Conservation (phyloP, 2,329 filamentous ascomycete species). For the Fusarium clavum region DNA sequence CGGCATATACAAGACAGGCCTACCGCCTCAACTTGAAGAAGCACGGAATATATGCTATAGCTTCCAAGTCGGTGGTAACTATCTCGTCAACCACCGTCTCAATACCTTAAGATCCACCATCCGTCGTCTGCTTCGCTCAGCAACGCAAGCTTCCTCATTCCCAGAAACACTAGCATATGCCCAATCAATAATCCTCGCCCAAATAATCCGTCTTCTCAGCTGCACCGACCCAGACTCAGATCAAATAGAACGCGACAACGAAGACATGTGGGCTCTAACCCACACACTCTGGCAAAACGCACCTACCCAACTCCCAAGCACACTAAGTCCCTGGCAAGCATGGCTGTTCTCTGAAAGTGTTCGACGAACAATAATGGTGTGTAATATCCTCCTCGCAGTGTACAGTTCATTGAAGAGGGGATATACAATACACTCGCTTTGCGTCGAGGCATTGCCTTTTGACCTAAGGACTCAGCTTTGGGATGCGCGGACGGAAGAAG, state of each 20-base stretch:
- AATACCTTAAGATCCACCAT: neutral
- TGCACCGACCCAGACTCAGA: neutral
- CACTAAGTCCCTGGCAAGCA: constrained; percentile 11
- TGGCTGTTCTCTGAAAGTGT: constrained; percentile 18
- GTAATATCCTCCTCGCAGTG: neutral
- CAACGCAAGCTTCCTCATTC: neutral
- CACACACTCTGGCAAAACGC: constrained; percentile 4
- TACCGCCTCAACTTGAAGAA: neutral
- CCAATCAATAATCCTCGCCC: neutral
- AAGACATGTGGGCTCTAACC: neutral
- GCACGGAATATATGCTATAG: neutral
- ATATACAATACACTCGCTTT: constrained; percentile 15
- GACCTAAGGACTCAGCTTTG: constrained; percentile 3
- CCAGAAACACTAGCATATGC: constrained; percentile 1
- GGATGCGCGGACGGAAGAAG: neutral
- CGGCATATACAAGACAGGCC: fast-evolving
- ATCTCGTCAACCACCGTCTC: neutral
- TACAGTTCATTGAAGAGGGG: constrained; percentile 9
- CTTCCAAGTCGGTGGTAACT: neutral
- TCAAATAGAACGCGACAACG: neutral
- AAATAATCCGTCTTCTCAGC: neutral
- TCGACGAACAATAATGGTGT: constrained; percentile 4
- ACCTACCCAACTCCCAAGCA: neutral
- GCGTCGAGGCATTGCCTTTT: constrained; percentile 9
- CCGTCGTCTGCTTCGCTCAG: neutral